Evolutionary conservation across 192 early-diverging fungal species (phyloP), one percentile per base, ranked within the genome.

Genomic region (Backusella tuberculispora): DNA sequence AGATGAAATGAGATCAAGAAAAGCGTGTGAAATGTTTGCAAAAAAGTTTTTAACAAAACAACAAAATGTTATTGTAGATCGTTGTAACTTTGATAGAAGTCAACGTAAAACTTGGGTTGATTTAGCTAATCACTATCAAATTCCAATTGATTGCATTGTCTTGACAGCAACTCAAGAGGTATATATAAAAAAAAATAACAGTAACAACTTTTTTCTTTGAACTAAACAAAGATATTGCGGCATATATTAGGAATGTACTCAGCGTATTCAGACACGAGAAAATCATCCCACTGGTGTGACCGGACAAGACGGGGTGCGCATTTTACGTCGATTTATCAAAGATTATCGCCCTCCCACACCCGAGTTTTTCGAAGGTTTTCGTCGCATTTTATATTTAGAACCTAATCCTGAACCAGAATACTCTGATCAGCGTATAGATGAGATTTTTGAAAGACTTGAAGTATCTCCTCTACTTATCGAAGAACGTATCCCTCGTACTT

Each of bases 11-110:
- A 90, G 87, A 34, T 85, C 85, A 66, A 86, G 92, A 45, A 82
- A 82, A 6, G 81, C 86, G 24, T 94, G 92, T 81, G 92, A 92
- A 84, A 60, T 71, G 9, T 37, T 64, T 19, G 56, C 56, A 48
- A 79, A 76, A 37, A 76, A 84, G 64, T 72, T 67, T 73, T 76
- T 86, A 34, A 76, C 85, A 69, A 76, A 88, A 43, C 80, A 87
- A 60, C 85, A 90, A 68, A 91, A 88, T 76, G 90, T 92, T 10
- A 82, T 94, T 72, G 84, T 94, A 15, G 92, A 94, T 77, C 88
- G 92, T 37, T 90, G 90, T 81, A 94, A 94, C 83, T 94, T 94
- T 86, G 89, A 94, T 75, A 80, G 84, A 60, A 79, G 83, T 71
- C 92, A 94, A 79, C 87, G 92, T 66, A 89, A 88, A 77, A 85